A percentile compares a stretch with the other conserved stretches of the same genome.
Evolutionary conservation across 2,329 filamentous ascomycete species (phyloP).

Genomic region (Mariannaea sp.): DNA sequence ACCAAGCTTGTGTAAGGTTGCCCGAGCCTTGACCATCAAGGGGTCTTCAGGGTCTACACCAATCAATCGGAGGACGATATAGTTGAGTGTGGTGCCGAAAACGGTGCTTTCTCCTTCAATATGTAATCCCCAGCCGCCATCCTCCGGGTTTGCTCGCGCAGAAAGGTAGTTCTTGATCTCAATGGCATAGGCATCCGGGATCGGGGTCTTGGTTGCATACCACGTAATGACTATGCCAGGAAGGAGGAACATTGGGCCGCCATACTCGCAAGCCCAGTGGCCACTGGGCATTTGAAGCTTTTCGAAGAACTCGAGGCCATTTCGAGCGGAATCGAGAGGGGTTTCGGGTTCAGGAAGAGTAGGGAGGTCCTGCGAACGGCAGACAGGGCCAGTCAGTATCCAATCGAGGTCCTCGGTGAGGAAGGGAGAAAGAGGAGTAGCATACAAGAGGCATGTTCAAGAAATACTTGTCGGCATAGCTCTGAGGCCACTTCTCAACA

Average conservation of each 20-base stretch:
- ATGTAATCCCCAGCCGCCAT: constrained; percentile 97
- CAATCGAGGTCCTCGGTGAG: neutral
- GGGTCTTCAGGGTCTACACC: constrained; percentile 84
- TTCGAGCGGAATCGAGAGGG: constrained; percentile 77
- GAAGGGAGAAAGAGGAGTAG: neutral
- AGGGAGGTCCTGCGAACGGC: constrained; percentile 67
- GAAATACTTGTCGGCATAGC: constrained; percentile 85
- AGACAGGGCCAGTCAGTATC: constrained; percentile 5
- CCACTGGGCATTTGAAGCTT: constrained; percentile 86
- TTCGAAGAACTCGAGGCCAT: constrained; percentile 87
- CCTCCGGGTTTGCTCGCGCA: constrained; percentile 79
- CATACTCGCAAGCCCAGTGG: constrained; percentile 97
- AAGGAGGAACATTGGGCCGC: constrained; percentile 93
- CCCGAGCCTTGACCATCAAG: constrained; percentile 82
- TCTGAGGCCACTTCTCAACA: constrained; percentile 80
- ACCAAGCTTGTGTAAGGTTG: constrained; percentile 80
- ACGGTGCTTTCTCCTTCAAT: constrained; percentile 92
- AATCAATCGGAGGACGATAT: constrained; percentile 77
- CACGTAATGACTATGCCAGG: constrained; percentile 84
- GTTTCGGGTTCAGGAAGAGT: constrained; percentile 71
- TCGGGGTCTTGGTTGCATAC: constrained; percentile 87
- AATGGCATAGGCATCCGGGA: constrained; percentile 77
- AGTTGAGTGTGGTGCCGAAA: constrained; percentile 90
- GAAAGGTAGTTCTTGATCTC: constrained; percentile 95
- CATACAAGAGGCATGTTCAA: constrained; percentile 78